Evolutionary conservation across 352 stramenopile species (phyloP).

Genomic region (Pythium biforme): DNA sequence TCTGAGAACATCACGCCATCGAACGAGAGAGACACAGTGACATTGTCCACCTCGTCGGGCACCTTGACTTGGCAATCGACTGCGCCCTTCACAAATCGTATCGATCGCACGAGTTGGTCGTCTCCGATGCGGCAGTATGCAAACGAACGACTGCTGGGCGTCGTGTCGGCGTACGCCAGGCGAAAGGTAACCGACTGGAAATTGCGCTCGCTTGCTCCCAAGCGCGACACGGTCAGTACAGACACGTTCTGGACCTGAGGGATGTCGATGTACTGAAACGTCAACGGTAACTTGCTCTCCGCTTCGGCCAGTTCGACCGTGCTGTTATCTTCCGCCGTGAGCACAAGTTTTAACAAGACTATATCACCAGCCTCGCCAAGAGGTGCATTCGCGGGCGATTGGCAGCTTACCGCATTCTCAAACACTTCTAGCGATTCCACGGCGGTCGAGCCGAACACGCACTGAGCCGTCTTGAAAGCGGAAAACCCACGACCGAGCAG

Average conservation of each 20-base stretch:
- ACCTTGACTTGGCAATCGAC: slow-evolving; percentile 7
- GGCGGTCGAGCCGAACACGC: slow-evolving; percentile 9
- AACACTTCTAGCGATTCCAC: slow-evolving; percentile 7
- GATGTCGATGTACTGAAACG: slow-evolving; percentile 2
- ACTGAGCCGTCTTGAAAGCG: slow-evolving; percentile 6
- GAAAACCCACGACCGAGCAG: slow-evolving; percentile 21
- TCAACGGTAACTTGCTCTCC: background rate
- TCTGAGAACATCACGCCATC: slow-evolving; percentile 16
- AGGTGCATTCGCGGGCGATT: background rate
- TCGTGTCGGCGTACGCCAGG: background rate
- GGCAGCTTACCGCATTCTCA: slow-evolving; percentile 21
- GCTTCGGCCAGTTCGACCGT: slow-evolving; percentile 2
- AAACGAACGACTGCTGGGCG: background rate
- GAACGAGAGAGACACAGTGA: background rate
- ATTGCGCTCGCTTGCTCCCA: background rate
- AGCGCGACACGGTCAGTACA: background rate
- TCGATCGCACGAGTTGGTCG: background rate
- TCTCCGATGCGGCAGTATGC: slow-evolving; percentile 11
- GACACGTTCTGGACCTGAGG: slow-evolving; percentile 1
- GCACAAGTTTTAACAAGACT: background rate
- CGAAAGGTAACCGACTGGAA: slow-evolving; percentile 3
- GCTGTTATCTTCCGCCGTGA: background rate
- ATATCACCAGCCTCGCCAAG: background rate
- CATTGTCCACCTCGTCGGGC: background rate
- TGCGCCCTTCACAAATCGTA: background rate